phyloP scores from a whole-genome alignment of 2,329 filamentous ascomycete species.

The Scytalidium lignicola region DNA sequence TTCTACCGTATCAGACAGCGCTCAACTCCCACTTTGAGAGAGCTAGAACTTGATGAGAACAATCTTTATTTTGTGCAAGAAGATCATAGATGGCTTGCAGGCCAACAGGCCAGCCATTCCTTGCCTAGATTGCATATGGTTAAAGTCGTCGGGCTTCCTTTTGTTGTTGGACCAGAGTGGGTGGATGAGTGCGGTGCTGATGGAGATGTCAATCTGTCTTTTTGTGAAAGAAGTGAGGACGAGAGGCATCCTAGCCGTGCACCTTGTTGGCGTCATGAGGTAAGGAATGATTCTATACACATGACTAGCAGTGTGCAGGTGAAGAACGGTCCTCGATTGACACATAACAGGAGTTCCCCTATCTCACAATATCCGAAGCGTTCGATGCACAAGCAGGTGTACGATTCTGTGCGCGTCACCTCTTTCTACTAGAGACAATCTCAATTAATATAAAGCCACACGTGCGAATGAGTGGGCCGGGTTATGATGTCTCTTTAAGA shows the following conservation, averaged over 20 bases:
- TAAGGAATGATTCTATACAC: conserved; percentile 5
- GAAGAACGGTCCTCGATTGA: neutral
- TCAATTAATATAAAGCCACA: conserved; percentile 38
- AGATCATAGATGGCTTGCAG: conserved; percentile 43
- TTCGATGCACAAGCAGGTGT: conserved; percentile 41
- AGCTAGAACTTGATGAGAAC: conserved; percentile 40
- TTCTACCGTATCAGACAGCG: conserved; percentile 49
- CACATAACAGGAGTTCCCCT: conserved; percentile 40
- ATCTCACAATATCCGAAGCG: conserved; percentile 41
- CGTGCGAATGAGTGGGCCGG: conserved; percentile 24
- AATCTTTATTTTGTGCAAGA: conserved; percentile 54
- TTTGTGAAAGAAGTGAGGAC: conserved; percentile 14
- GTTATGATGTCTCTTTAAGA: conserved; percentile 35
- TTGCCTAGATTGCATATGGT: conserved; percentile 41
- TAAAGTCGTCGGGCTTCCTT: conserved; percentile 48
- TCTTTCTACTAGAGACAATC: conserved; percentile 42
- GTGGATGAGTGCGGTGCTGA: conserved; percentile 38
- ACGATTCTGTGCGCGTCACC: conserved; percentile 38
- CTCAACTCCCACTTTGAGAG: conserved; percentile 42
- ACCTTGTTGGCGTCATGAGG: conserved; percentile 48
- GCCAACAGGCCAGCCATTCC: conserved; percentile 36
- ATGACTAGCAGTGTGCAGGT: too few species aligned
- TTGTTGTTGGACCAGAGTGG: conserved; percentile 47
- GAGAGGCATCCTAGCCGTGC: conserved; percentile 28
- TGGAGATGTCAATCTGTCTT: conserved; percentile 19